Evolutionary conservation across 129 eudicot species (phyloP), one percentile per base, ranked within the genome.

Genomic region (Chrysanthemum lavandulifolium): DNA sequence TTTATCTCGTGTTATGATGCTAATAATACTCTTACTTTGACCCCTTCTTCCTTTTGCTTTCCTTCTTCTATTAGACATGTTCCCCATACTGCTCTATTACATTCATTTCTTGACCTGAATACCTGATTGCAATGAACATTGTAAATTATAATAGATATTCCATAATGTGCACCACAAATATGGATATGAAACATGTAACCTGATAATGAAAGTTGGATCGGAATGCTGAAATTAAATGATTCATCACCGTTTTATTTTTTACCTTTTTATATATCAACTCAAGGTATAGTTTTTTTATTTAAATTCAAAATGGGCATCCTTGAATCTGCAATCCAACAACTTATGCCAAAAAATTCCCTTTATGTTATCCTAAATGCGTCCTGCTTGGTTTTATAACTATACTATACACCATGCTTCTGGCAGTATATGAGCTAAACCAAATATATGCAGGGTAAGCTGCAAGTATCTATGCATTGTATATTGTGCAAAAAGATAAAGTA

Each of bases 401-500:
- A 8, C 12, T 60, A 13, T 60, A 27, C 47, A 36, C 59, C 47
- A 40, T 72, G 71, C 52, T 63, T 31, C 64, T 52, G 11, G 11
- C 51, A 73, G 52, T 49, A 60, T 61, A 15, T 61, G 15, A 49
- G 61, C 53, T 53, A 54, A 29, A 31, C 27, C 27, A 62, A 49
- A 27, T 14, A 0, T 59, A 59, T 45, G 45, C 25, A 48, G 76
- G 76, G 19, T 36, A 47, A 72, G 36, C n/a, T 71, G 47, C 66
- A 6, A 40, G 43, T 36, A 36, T 40, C 40, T 19, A 13, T 43
- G 31, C 45, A 57, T 72, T 59, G 12, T 4, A 65, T 23, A 47
- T 27, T 49, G 69, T 60, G 69, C 50, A 61, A 21, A 43, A 45
- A 60, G 10, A 47, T 73, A 73, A 36, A 31, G 3, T 52, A 52